These are phyloP conservation scores for Limonomyces culmigenus DNA, from an alignment of 1,284 basidiomycete species.

Conservation along the genomic window DNA sequence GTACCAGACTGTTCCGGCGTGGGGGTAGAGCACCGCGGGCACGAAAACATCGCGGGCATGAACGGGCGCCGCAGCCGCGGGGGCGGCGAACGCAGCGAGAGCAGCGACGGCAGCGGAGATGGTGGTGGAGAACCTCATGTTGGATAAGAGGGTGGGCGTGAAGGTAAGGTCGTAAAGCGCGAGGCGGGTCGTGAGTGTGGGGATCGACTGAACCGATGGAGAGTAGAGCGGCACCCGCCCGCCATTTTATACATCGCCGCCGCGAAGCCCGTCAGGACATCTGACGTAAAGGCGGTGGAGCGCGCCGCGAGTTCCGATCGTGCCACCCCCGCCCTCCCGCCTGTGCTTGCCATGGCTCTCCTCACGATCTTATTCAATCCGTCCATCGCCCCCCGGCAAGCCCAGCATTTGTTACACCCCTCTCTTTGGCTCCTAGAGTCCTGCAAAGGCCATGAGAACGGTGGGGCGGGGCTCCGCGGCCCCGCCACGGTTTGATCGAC, in stretches of 20 bases:
- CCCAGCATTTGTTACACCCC: too few relatives aligned
- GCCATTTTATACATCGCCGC: background rate
- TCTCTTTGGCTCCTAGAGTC: too few relatives aligned
- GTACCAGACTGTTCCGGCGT: background rate
- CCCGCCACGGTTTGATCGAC: too few relatives aligned
- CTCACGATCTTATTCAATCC: background rate
- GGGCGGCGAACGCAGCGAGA: background rate
- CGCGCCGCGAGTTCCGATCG: background rate
- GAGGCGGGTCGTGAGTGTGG: background rate
- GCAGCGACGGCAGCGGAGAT: background rate
- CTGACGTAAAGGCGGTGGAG: too few relatives aligned
- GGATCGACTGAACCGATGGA: background rate
- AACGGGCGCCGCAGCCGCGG: background rate
- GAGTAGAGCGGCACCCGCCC: background rate
- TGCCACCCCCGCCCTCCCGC: too few relatives aligned
- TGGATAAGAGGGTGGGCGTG: background rate
- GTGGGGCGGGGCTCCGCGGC: too few relatives aligned
- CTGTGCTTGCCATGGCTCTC: background rate
- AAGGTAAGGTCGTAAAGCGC: background rate
- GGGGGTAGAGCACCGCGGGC: background rate
- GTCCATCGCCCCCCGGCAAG: too few relatives aligned
- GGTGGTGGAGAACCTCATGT: background rate
- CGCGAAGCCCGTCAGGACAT: background rate
- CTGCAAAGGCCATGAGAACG: too few relatives aligned
- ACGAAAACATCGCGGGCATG: background rate